These are phyloP conservation scores for Mycena galopus DNA, from an alignment of 768 basidiomycete species.

Conservation along the genomic window DNA sequence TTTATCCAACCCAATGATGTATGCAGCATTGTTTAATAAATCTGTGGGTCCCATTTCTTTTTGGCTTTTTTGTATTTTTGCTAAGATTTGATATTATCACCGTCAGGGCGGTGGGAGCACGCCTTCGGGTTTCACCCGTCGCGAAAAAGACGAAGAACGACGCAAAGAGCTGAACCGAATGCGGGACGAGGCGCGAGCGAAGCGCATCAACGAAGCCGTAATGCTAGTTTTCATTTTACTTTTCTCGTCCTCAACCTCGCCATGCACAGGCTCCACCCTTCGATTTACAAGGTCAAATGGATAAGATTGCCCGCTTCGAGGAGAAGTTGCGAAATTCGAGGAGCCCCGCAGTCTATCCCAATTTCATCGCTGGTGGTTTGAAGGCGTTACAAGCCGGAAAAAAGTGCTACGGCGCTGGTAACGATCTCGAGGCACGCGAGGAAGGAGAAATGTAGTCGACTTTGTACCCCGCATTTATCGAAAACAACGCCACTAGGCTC, in stretches of 20 bases:
- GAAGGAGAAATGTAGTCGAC: slow-evolving; percentile 52
- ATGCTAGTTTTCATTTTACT: slow-evolving; percentile 36
- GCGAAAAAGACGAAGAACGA: slow-evolving; percentile 75
- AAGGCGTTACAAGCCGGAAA: slow-evolving; percentile 49
- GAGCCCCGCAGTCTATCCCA: slow-evolving; percentile 72
- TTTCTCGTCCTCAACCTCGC: slow-evolving; percentile 13
- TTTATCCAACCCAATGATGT: slow-evolving; percentile 71
- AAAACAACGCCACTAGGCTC: slow-evolving; percentile 15
- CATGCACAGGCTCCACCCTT: slow-evolving; percentile 59
- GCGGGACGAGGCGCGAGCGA: slow-evolving; percentile 77
- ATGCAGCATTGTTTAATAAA: slow-evolving; percentile 73
- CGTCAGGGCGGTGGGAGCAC: slow-evolving; percentile 58
- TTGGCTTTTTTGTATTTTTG: not conserved
- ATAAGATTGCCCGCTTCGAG: slow-evolving; percentile 75
- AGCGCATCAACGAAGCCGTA: slow-evolving; percentile 68
- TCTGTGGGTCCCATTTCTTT: slow-evolving; percentile 53
- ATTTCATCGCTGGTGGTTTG: slow-evolving; percentile 64
- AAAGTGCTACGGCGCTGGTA: slow-evolving; percentile 41
- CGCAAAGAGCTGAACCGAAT: slow-evolving; percentile 75
- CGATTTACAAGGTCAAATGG: slow-evolving; percentile 69
- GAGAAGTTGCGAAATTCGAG: slow-evolving; percentile 62
- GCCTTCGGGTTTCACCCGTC: slow-evolving; percentile 60
- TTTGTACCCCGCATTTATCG: not conserved
- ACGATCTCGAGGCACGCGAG: slow-evolving; percentile 50
- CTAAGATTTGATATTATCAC: not conserved